Conservation (phyloP, 2,329 filamentous ascomycete genomes). For the Tricladium varicosporioides region DNA sequence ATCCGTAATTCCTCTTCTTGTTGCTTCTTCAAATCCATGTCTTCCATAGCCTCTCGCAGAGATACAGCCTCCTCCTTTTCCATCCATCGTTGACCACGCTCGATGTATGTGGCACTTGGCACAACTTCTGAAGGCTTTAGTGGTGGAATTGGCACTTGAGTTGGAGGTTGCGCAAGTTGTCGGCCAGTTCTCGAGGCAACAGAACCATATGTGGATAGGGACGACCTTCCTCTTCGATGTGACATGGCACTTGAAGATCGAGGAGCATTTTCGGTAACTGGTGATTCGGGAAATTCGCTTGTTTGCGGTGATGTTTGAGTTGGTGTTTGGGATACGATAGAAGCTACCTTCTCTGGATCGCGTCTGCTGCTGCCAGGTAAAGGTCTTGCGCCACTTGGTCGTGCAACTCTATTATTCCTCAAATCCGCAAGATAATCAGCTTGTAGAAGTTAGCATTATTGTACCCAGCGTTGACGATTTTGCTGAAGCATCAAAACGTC, state of each 20-base stretch:
- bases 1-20: slow-evolving; percentile 60
- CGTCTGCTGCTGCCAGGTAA: slow-evolving; percentile 43
- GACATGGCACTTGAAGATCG: slow-evolving; percentile 30
- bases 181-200: slow-evolving; percentile 31
- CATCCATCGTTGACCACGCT: slow-evolving; percentile 73
- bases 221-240: slow-evolving; percentile 29
- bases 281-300: slow-evolving; percentile 14
- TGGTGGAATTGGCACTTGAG: slow-evolving; percentile 29
- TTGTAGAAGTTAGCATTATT: slow-evolving; percentile 37
- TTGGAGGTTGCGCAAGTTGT: slow-evolving; percentile 26
- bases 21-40: slow-evolving; percentile 58
- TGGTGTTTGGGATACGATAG: slow-evolving; percentile 39
- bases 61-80: slow-evolving; percentile 75
- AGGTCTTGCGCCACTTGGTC: slow-evolving; percentile 71
- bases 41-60: slow-evolving; percentile 69
- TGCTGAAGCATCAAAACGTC: not conserved
- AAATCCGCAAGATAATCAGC: slow-evolving; percentile 70
- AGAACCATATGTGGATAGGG: slow-evolving; percentile 31
- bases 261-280: slow-evolving; percentile 19
- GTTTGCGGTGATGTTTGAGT: slow-evolving; percentile 5
- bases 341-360: slow-evolving; percentile 19
- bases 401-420: slow-evolving; percentile 62
- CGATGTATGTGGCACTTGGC: slow-evolving; percentile 67
- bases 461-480: not conserved
- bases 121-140: slow-evolving; percentile 60